phyloP scores from a whole-genome alignment of 106 monocot species.

The Phalaenopsis aphrodite region DNA sequence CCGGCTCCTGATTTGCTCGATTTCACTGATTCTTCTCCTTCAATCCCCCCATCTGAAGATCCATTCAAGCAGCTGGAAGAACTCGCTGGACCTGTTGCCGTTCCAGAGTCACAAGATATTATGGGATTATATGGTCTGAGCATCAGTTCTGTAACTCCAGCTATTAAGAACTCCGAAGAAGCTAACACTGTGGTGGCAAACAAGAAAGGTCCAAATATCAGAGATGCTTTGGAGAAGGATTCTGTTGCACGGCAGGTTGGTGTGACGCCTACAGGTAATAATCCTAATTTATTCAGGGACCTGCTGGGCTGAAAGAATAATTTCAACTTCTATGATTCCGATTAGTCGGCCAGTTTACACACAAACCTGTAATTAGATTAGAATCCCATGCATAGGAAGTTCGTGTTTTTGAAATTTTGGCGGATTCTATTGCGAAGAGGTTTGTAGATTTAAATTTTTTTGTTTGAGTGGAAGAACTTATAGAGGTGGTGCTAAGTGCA shows the following conservation, averaged over 20 bases:
- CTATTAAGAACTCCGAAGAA: constrained; percentile 19
- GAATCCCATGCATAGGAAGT: constrained; percentile 1
- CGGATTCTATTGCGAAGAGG: not conserved
- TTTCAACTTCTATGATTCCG: not conserved
- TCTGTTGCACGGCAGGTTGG: constrained; percentile 78
- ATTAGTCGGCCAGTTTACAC: not conserved
- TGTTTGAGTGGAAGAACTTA: no score
- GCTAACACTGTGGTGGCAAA: constrained; percentile 5
- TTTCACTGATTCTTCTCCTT: constrained; percentile 45
- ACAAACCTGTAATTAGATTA: not conserved
- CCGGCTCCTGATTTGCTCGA: constrained; percentile 65
- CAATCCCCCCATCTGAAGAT: constrained; percentile 34
- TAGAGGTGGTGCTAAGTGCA: no score
- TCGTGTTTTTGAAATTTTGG: constrained; percentile 3
- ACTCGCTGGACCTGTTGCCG: constrained; percentile 42
- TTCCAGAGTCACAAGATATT: constrained; percentile 41
- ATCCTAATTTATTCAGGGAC: constrained; percentile 84
- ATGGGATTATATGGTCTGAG: constrained; percentile 31
- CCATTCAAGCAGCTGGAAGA: constrained; percentile 89
- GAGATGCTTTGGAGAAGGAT: constrained; percentile 76
- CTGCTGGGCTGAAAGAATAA: constrained; percentile 48
- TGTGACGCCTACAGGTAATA: constrained; percentile 71
- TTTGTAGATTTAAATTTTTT: constrained; percentile 3
- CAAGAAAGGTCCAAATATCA: constrained; percentile 69
- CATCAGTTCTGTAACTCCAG: constrained; percentile 6